Base-by-base conservation (phyloP, 495 filamentous ascomycete species). In the Aspergillus funiculosus region DNA sequence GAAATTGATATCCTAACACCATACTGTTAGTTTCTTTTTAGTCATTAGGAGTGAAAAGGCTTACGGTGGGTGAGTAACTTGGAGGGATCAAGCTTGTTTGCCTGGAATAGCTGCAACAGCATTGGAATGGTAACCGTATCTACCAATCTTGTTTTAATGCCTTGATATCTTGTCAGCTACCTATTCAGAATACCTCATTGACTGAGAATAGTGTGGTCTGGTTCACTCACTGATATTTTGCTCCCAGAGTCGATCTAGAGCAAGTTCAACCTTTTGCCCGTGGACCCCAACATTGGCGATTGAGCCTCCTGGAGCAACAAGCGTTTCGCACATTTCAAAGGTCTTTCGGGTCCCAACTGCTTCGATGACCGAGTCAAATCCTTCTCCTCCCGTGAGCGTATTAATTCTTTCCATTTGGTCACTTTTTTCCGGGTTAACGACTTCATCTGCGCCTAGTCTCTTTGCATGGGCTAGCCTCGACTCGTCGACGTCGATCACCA, bases 221-320 rank as follows among this genome's bases (percentile, higher is more conserved):
- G 28, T n/a, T n/a, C n/a, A 54, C 50, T 30, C 37, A 63, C 58
- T 54, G 20, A 73, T 67, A 46, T 74, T 75, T 38, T 64, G 61
- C 37, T 59, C 46, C 61, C 67, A 65, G 26, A 74, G 46, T 22
- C 59, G 58, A 14, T 68, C 58, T 25, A 68, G 42, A 25, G 67
- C 54, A 14, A 76, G 50, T 43, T 68, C 57, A 0, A 61, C 64
- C 36, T 59, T 63, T 22, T 50, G 28, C 18, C 66, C 66, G 59
- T 73, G 67, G 7, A 78, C 73, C 11, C 74, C 73, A 17, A 77
- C 60, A 58, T 71, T 78, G 6, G 73, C 73, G 38, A 78, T 65
- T 1, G 60, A 52, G 5, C 73, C 73, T 10, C 72, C 72, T 1
- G 65, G 58, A 15, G 66, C 71, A 20, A 78, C 61, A 13, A 78